phyloP scores from a whole-genome alignment of 345 rosid genomes.

The Eucalyptus shirleyi region DNA sequence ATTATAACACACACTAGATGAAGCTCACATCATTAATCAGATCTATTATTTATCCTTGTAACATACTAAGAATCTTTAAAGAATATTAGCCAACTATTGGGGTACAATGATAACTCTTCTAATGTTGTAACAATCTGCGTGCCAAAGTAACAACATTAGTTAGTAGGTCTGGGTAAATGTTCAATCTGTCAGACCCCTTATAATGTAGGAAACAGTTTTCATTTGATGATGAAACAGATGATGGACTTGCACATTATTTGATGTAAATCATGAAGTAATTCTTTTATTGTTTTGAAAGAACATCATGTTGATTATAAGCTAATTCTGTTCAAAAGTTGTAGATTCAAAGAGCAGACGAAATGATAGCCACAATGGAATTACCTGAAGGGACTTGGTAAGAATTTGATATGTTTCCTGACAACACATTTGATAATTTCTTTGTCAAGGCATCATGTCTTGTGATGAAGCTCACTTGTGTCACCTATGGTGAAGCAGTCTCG shows the following conservation, averaged over 20 bases:
- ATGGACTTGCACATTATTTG: neutral
- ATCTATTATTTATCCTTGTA: neutral
- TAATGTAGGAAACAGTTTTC: neutral
- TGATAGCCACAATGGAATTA: neutral
- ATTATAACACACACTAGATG: neutral
- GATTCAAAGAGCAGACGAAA: neutral
- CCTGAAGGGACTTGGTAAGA: neutral
- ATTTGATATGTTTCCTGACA: neutral
- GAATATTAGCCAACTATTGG: neutral
- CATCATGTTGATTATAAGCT: neutral
- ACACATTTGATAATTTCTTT: neutral
- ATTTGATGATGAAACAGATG: neutral
- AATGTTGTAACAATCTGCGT: neutral
- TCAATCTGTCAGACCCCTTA: neutral
- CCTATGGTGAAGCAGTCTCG: neutral
- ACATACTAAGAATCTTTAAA: neutral
- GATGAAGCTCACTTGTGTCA: neutral
- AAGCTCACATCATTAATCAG: neutral
- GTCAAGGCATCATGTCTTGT: neutral
- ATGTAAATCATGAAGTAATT: neutral
- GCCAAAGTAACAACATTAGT: neutral
- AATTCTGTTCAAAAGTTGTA: neutral
- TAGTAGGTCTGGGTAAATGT: neutral
- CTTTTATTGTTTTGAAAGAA: neutral
- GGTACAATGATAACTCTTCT: neutral